Evolutionary conservation across 129 eudicot genomes (phyloP), one percentile per base, ranked within the genome.

Genomic region (Centella asiatica): DNA sequence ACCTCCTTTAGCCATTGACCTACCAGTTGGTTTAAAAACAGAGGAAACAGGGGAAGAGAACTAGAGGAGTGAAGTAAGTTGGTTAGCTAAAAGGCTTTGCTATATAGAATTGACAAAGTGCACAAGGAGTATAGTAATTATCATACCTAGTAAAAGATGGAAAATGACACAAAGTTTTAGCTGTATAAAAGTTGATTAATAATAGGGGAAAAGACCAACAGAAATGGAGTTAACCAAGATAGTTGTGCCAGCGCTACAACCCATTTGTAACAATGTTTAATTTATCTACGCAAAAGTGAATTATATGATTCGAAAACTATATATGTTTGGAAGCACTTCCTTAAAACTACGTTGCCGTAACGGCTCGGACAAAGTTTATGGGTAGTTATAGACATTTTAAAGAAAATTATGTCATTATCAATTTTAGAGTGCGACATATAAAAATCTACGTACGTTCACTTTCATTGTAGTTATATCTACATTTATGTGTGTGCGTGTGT

Each of bases 1-100:
- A 57, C 58, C 28, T 8, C 46, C 54, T 12, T 49, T 50, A 22
- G 57, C 60, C 64, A 55, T 57, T 33, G 45, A 27, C 10, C 27
- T 33, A 57, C 24, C 29, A 57, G 25, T 31, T 15, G 24, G 24
- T 39, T 15, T 23, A 19, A 17, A n/a, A 45, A 14, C 2, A 46
- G 4, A 17, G 6, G 1, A 11, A 34, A 19, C 34, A 57, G 11
- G 23, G 11, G 27, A 57, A 42, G 11, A 18, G 31, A 17, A 57
- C 14, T 18, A 12, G 23, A 17, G 17, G 29, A 29, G 22, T 4
- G 1, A 18, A n/a, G 44, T 9, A 15, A 8, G 19, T n/a, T 17
- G 37, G 22, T 56, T n/a, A 28, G 11, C 29, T 29, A 56, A 34
- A 15, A 56, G n/a, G 22, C 36, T 26, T 27, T 32, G 60, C 20